Base-by-base conservation (phyloP, 441 rosid species). In the Pelargonium cotyledonis region DNA sequence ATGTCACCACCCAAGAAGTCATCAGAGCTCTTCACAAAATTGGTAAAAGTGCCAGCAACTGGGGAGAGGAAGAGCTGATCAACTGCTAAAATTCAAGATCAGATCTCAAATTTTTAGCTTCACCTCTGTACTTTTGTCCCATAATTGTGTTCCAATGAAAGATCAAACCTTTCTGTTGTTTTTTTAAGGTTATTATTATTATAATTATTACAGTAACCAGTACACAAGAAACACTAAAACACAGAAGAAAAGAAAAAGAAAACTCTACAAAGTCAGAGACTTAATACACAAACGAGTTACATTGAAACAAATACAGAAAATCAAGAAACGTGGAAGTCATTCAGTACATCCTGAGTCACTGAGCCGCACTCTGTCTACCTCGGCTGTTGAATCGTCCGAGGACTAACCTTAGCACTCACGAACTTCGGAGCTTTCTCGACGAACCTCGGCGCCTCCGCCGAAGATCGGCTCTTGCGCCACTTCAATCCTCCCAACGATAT, bases 21-120 rank as follows among this genome's bases (percentile, higher is more conserved):
- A 83, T 90, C 65, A 85, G 67, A 77, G 97, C 80, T 71, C 88
- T 90, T 58, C 94, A 86, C 0, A 92, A 92, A 81, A 88, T 83
- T 35, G 86, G 88, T 67, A 92, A 92, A 74, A 78, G 80, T 53
- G 95, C 92, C 12, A 83, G 70, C 35, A 57, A 23, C 31, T 90
- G 95, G 94, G 88, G 72, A 9, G 70, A 68, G 73, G 68, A 61
- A 47, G 66, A 26, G 31, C 31, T 68, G 55, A 7, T 70, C 1
- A 61, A 23, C 65, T 57, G 53, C 58, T 72, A 65, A 66, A 14
- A 47, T 44, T 11, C 12, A 44, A 11, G 31, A 26, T 26, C 31
- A 26, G 3, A 26, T 26, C 9, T 11, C 1, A 7, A 8, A 44
- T 8, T 44, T 44, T 0, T 8, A 44, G 49, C 49, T 44, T 3